These are phyloP conservation scores for Tetragonia tetragonoides DNA, from an alignment of 148 eudicot genomes.

Conservation along the genomic window DNA sequence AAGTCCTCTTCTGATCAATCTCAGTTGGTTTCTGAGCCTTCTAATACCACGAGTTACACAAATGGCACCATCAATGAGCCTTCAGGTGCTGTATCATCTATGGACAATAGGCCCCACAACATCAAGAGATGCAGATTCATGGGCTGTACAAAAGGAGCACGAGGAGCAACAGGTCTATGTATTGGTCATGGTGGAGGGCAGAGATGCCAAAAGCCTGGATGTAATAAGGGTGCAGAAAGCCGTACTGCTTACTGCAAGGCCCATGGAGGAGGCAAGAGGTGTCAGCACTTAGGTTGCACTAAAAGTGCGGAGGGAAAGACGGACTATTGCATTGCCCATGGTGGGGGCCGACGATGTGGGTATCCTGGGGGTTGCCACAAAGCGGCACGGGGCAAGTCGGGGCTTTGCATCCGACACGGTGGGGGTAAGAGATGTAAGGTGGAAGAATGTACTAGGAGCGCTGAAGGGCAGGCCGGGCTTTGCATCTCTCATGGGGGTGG, in stretches of 20 bases:
- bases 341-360: slow-evolving; percentile 82
- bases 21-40: slow-evolving; percentile 62
- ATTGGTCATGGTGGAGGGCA: slow-evolving; percentile 95
- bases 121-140: slow-evolving; percentile 58
- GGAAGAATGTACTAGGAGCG: slow-evolving; percentile 79
- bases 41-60: slow-evolving; percentile 51
- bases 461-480: slow-evolving; percentile 85
- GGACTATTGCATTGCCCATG: slow-evolving; percentile 88
- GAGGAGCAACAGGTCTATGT: slow-evolving; percentile 87
- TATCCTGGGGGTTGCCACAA: slow-evolving; percentile 67
- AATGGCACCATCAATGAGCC: slow-evolving; percentile 47
- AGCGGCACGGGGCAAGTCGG: slow-evolving; percentile 95
- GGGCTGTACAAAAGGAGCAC: slow-evolving; percentile 85
- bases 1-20: slow-evolving; percentile 39
- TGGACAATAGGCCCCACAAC: slow-evolving; percentile 41
- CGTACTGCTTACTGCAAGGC: slow-evolving; percentile 89
- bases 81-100: slow-evolving; percentile 35
- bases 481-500: slow-evolving; percentile 99
- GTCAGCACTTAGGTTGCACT: slow-evolving; percentile 82
- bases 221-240: slow-evolving; percentile 91
- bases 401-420: slow-evolving; percentile 87
- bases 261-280: slow-evolving; percentile 94
- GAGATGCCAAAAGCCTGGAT: slow-evolving; percentile 87
- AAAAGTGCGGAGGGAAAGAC: slow-evolving; percentile 95
- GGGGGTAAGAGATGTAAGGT: slow-evolving; percentile 91